Percentiles rank a stretch among this genome's conserved stretches.
phyloP scores from a whole-genome alignment of 2,329 filamentous ascomycete species.

The Epichloe elymi region DNA sequence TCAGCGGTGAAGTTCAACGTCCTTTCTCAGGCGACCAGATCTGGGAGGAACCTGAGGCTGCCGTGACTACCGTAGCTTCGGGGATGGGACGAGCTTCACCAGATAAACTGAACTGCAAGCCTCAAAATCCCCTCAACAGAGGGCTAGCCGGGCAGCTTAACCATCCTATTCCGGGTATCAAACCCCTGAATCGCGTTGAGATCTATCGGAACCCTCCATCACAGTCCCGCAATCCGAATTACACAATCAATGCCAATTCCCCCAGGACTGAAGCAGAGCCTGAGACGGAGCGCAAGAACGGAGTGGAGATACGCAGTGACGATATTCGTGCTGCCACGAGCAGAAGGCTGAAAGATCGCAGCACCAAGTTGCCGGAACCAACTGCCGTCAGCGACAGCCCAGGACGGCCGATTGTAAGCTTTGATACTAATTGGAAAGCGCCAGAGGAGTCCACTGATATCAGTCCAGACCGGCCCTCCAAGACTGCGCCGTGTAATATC shows the following conservation, averaged over 20 bases:
- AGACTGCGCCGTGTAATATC: slow-evolving; percentile 11
- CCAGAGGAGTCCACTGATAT: slow-evolving; percentile 58
- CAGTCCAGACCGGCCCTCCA: slow-evolving; percentile 31
- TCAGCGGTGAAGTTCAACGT: slow-evolving; percentile 53
- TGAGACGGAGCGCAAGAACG: slow-evolving; percentile 53
- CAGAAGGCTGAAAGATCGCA: slow-evolving; percentile 77
- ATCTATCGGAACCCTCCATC: slow-evolving; percentile 75
- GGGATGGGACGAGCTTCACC: slow-evolving; percentile 20
- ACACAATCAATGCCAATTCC: slow-evolving; percentile 51
- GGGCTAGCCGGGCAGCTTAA: slow-evolving; percentile 27
- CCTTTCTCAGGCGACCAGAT: slow-evolving; percentile 69
- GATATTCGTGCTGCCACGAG: slow-evolving; percentile 86
- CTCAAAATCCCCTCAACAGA: slow-evolving; percentile 19
- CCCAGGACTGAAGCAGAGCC: slow-evolving; percentile 21
- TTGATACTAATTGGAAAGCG: slow-evolving; percentile 71
- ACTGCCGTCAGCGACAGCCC: slow-evolving; percentile 82
- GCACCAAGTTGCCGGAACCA: slow-evolving; percentile 73
- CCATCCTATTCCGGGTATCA: slow-evolving; percentile 19
- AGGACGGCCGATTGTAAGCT: slow-evolving; percentile 93
- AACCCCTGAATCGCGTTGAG: slow-evolving; percentile 44
- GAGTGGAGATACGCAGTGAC: slow-evolving; percentile 69
- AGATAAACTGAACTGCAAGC: slow-evolving; percentile 19
- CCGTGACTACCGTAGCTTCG: slow-evolving; percentile 2
- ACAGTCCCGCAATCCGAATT: slow-evolving; percentile 69
- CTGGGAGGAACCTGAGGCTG: slow-evolving; percentile 68